Evolutionary conservation across 495 filamentous ascomycete genomes (phyloP).

Genomic region (Penicillium flavigenum): DNA sequence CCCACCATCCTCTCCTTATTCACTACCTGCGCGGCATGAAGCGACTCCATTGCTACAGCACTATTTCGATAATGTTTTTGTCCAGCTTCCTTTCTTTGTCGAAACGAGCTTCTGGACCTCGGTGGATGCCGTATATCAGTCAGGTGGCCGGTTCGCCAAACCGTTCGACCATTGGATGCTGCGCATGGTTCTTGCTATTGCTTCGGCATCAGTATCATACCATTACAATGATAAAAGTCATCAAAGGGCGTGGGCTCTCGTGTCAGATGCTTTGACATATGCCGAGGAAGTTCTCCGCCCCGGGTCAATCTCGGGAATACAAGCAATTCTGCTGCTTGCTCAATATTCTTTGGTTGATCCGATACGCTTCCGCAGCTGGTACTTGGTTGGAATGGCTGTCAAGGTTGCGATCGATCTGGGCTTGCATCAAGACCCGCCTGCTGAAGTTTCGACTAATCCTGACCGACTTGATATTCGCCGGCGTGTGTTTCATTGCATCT

Average conservation of each 20-base stretch:
- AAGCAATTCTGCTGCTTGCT: slow-evolving; percentile 79
- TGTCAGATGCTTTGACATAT: slow-evolving; percentile 67
- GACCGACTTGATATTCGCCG: slow-evolving; percentile 71
- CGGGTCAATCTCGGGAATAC: slow-evolving; percentile 76
- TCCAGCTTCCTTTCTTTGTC: slow-evolving; percentile 74
- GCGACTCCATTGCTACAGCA: slow-evolving; percentile 69
- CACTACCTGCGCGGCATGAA: slow-evolving; percentile 63
- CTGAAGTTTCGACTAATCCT: slow-evolving; percentile 57
- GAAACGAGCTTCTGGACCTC: slow-evolving; percentile 72
- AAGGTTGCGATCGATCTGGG: slow-evolving; percentile 84
- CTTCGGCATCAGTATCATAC: slow-evolving; percentile 68
- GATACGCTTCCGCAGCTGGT: slow-evolving; percentile 86
- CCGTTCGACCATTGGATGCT: slow-evolving; percentile 80
- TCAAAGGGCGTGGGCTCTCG: slow-evolving; percentile 61
- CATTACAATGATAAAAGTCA: slow-evolving; percentile 63
- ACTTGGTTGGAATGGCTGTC: slow-evolving; percentile 81
- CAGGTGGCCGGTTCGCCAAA: slow-evolving; percentile 57
- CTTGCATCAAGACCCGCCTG: slow-evolving; percentile 82
- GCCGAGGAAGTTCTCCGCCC: slow-evolving; percentile 80
- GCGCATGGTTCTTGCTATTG: slow-evolving; percentile 84
- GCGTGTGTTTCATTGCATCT: slow-evolving; percentile 81
- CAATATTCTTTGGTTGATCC: slow-evolving; percentile 88
- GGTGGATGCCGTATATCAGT: slow-evolving; percentile 74
- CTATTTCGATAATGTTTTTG: slow-evolving; percentile 78
- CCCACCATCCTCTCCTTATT: slow-evolving; percentile 54